phyloP scores from a whole-genome alignment of 192 early-diverging fungal genomes.

The Chytriomyces sp. region DNA sequence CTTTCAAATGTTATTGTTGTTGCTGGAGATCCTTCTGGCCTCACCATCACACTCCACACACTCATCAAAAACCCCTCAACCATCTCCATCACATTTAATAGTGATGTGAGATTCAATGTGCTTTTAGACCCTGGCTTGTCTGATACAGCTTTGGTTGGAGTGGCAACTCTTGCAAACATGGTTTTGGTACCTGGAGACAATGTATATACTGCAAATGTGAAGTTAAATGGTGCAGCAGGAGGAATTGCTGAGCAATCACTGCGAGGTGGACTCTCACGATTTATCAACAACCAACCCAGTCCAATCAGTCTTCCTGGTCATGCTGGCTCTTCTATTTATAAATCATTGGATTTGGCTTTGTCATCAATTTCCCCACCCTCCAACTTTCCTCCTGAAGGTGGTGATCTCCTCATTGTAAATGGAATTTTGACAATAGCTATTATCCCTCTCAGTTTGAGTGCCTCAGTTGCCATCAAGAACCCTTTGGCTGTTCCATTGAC shows the following conservation, averaged over 20 bases:
- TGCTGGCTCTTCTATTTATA: neutral
- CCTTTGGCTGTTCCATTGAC: constrained; percentile 10
- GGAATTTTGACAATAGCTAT: constrained; percentile 1
- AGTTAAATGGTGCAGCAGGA: neutral
- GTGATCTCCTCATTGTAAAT: neutral
- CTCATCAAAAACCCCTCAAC: neutral
- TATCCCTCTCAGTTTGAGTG: neutral
- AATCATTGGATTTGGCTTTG: constrained; percentile 7
- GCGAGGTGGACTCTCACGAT: neutral
- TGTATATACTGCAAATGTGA: neutral
- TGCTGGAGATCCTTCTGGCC: neutral
- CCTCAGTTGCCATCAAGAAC: neutral
- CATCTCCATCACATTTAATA: neutral
- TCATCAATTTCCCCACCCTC: neutral
- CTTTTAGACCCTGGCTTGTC: too few relatives aligned
- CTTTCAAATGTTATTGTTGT: neutral
- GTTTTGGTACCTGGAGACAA: neutral
- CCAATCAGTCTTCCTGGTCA: neutral
- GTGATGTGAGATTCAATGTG: neutral
- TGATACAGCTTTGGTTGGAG: neutral
- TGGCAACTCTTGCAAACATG: neutral
- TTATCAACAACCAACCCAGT: neutral
- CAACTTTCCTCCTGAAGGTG: neutral
- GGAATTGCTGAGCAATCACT: neutral
- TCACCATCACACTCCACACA: neutral